Evolutionary conservation across 106 monocot genomes (phyloP), one percentile per base, ranked within the genome.

Genomic region (Agapanthus africanus): DNA sequence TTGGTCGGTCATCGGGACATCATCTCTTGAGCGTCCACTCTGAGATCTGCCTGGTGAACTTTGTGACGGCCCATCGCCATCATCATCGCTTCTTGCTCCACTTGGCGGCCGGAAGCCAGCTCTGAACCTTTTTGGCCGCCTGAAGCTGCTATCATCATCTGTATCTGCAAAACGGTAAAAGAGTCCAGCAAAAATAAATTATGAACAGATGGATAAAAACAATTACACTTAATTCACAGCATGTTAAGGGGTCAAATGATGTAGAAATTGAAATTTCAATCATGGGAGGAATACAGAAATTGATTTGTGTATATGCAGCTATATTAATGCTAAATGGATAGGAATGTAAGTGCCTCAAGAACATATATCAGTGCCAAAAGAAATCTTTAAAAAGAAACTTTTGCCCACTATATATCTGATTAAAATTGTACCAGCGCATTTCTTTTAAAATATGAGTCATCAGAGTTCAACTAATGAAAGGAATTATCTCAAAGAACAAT

Each of bases 1-100:
- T 54, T 84, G 93, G 77, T 99, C 93, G 67, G 93, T 99, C 75
- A 85, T 83, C 28, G 87, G 99, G 22, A 87, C 71, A 84, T 97
- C 97, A 79, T 88, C 87, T 54, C 83, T 79, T 14, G 95, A 88
- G 65, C 86, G 69, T n/a, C n/a, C n/a, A n/a, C n/a, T n/a, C 52
- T 86, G 90, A 25, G 93, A 99, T 77, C 87, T 84, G 75, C 90
- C 99, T 22, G 99, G 99, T 50, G 99, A 90, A 78, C 99, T 93
- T 69, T 80, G 89, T 47, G 81, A 82, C 15, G 73, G 72, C 66
- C 77, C 92, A 71, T 70, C 85, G 54, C 67, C 80, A 74, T 93
- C 92, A 62, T 88, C 87, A n/a, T n/a, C n/a, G 68, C 89, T 91
- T 70, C 75, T 77, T 70, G 79, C 77, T 59, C 82, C 88, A 65